phyloP scores from a whole-genome alignment of 768 basidiomycete genomes.

The Lactarius indigo region DNA sequence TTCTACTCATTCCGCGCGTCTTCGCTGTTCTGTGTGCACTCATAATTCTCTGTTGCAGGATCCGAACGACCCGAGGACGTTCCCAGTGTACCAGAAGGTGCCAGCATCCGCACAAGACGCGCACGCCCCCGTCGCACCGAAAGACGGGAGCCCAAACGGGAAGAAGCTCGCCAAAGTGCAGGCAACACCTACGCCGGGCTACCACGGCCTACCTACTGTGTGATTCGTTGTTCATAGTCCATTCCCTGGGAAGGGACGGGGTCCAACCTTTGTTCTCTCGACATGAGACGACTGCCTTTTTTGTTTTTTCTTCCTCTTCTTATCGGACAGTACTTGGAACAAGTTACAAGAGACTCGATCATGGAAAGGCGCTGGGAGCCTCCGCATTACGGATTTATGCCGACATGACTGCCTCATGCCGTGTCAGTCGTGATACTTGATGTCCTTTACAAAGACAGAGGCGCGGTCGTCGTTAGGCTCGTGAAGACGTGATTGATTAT shows the following conservation, averaged over 20 bases:
- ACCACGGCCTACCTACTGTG: slow-evolving; percentile 5
- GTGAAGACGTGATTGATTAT: too few relatives aligned
- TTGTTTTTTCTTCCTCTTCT: too few relatives aligned
- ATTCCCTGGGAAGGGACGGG: background rate
- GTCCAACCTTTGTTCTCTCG: background rate
- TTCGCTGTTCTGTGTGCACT: background rate
- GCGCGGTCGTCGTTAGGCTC: too few relatives aligned
- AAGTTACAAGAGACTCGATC: too few relatives aligned
- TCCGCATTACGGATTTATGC: too few relatives aligned
- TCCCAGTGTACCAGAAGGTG: background rate
- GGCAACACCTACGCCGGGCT: background rate
- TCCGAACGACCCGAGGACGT: slow-evolving; percentile 14
- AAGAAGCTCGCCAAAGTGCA: background rate
- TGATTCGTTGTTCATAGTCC: background rate
- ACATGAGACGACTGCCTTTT: background rate
- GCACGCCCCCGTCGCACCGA: too few relatives aligned
- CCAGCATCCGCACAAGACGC: background rate
- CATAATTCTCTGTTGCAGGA: background rate
- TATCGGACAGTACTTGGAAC: too few relatives aligned
- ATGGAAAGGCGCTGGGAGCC: too few relatives aligned
- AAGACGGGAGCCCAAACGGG: background rate
- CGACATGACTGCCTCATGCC: too few relatives aligned
- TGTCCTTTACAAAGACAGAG: too few relatives aligned
- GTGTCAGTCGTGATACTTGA: too few relatives aligned
- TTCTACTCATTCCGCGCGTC: background rate